Percentiles rank a stretch among this genome's conserved stretches.
Evolutionary conservation across 805 yeast species (phyloP).

Genomic region (Jamesozyma spencerorum): DNA sequence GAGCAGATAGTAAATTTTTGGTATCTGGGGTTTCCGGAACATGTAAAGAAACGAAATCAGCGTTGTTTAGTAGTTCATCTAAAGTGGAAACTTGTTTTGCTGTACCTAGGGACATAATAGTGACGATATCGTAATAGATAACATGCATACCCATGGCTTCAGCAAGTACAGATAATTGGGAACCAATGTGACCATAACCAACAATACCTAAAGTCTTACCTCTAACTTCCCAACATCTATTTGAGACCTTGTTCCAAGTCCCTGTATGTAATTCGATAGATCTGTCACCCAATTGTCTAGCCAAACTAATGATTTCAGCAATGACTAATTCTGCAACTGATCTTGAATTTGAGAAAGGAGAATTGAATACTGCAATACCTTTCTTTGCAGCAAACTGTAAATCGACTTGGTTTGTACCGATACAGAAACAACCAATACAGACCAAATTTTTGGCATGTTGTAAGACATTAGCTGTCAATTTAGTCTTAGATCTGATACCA

Average conservation of each 20-base stretch:
- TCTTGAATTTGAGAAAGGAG: constrained; percentile 97
- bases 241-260: constrained; percentile 92
- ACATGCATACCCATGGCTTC: constrained; percentile 98
- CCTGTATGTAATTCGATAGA: constrained; percentile 93
- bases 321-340: constrained; percentile 97
- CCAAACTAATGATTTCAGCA: constrained; percentile 86
- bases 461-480: constrained; percentile 68
- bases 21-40: constrained; percentile 95
- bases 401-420: constrained; percentile 97
- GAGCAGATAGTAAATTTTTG: constrained; percentile 75
- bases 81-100: constrained; percentile 85
- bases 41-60: constrained; percentile 89
- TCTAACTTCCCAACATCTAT: constrained; percentile 97
- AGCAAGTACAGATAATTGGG: constrained; percentile 92
- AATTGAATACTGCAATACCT: constrained; percentile 95
- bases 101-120: constrained; percentile 95
- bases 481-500: constrained; percentile 96
- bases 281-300: constrained; percentile 96
- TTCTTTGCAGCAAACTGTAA: constrained; percentile 80
- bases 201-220: constrained; percentile 96
- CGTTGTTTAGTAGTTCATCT: constrained; percentile 64
- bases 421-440: constrained; percentile 95
- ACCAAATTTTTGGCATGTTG: constrained; percentile 83
- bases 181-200: constrained; percentile 97
- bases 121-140: constrained; percentile 79